Evolutionary conservation across 2,329 filamentous ascomycete species (phyloP).

Genomic region (Orbilia javanica): DNA sequence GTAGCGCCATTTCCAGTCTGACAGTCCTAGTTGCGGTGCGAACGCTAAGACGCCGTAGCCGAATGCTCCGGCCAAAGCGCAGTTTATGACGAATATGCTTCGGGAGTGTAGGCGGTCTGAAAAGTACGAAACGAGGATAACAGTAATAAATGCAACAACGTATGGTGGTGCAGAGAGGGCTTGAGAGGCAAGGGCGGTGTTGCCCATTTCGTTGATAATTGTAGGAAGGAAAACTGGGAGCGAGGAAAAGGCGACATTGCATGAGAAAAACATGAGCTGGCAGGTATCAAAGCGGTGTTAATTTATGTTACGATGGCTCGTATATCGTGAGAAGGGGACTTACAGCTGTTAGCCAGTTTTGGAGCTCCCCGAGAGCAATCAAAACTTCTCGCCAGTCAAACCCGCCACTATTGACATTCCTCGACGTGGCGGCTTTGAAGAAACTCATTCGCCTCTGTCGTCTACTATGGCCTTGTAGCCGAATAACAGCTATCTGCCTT

Average conservation of each 20-base stretch:
- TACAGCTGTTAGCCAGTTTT: constrained; percentile 64
- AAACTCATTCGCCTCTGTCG: constrained; percentile 57
- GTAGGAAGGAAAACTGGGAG: constrained; percentile 76
- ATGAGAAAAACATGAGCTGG: constrained; percentile 72
- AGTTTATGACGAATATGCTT: constrained; percentile 71
- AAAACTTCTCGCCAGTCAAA: constrained; percentile 68
- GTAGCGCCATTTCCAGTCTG: constrained; percentile 65
- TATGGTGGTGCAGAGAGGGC: constrained; percentile 79
- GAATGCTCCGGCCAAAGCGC: constrained; percentile 72
- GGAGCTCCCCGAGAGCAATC: constrained; percentile 68
- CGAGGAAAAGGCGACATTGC: constrained; percentile 75
- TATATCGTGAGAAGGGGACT: constrained; percentile 21
- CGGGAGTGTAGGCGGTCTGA: constrained; percentile 77
- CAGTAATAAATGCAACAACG: constrained; percentile 75
- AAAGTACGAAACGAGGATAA: constrained; percentile 73
- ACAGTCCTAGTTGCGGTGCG: constrained; percentile 64
- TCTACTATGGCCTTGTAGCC: constrained; percentile 66
- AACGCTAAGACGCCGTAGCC: constrained; percentile 77
- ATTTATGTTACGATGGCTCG: background rate
- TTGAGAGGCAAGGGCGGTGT: constrained; percentile 75
- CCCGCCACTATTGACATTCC: constrained; percentile 57
- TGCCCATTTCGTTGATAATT: constrained; percentile 76
- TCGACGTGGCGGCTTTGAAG: constrained; percentile 43
- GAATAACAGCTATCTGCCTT: constrained; percentile 70
- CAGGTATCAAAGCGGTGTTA: background rate